Evolutionary conservation across 1,284 basidiomycete species (phyloP), one percentile per base, ranked within the genome.

Genomic region (Papiliotrema flavescens): DNA sequence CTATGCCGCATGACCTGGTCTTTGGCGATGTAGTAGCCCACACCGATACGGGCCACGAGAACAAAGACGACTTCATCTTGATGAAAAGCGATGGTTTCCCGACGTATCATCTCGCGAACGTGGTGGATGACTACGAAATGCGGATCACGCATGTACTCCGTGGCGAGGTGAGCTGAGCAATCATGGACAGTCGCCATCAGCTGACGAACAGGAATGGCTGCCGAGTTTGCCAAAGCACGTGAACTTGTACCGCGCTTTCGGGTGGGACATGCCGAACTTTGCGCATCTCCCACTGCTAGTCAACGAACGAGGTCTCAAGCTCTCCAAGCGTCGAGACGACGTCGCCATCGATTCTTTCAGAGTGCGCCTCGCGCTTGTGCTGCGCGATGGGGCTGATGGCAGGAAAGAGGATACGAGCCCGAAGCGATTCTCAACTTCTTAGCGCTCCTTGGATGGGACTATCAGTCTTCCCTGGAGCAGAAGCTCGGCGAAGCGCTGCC

Each of bases 91-190:
- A 98, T 71, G 80, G 84, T 0, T 95, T 89, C 74, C 96, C 96
- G 1, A 98, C 96, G 0, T 98, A 98, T 70, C 96, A 98, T 63
- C 83, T 99, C 2, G 95, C 96, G 0, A 94, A 86, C 32, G 90
- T 98, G 0, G 90, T 96, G 0, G 96, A 99, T 62, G 96, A 98
- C 75, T 85, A 92, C 66, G 84, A 87, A 63, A 99, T 99, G 96
- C 85, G 85, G 0, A 92, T 99, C 43, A 90, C 91, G 0, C 95
- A 98, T 74, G 94, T 98, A 2, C 78, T 98, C 1, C 84, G 96
- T 20, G 96, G 96, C 41, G 95, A 98, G 80, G 91, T 87, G 55
- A 49, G 81, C 65, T 43, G 6, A 20, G 9, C 14, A 24, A 20
- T 6, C 17, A 44, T 37, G 26, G 1, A 46, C 22, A 39, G 44